Conservation (phyloP, 305 asterid genomes). For the Fraxinus albicans region DNA sequence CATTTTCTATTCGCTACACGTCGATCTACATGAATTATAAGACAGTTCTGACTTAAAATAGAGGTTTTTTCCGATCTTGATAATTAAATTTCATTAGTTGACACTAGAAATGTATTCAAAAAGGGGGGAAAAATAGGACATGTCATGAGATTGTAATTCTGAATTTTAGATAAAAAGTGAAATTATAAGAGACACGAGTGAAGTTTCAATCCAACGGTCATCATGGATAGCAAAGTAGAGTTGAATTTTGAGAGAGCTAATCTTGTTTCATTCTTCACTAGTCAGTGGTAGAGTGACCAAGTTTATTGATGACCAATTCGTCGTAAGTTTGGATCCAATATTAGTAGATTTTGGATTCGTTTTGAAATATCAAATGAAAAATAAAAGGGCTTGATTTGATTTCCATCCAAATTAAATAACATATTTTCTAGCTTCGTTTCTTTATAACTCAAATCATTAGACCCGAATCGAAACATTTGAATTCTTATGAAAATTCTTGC, state of each 20-base stretch:
- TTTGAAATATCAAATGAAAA: background rate
- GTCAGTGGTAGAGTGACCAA: too few species aligned
- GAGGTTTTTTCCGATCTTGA: background rate
- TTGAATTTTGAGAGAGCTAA: too few species aligned
- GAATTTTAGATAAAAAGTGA: background rate
- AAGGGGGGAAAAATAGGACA: background rate
- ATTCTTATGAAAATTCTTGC: background rate
- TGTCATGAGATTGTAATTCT: background rate
- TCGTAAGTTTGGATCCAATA: background rate
- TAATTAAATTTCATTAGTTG: background rate
- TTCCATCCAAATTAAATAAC: background rate
- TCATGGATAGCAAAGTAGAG: too few species aligned
- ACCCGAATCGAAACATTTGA: background rate
- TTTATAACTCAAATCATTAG: background rate
- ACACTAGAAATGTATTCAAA: background rate
- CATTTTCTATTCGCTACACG: background rate
- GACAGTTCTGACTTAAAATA: background rate
- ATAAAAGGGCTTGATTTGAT: too few species aligned
- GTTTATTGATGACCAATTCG: background rate
- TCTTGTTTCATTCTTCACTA: too few species aligned
- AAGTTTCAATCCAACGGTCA: background rate
- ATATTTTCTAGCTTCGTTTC: background rate
- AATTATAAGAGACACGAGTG: background rate
- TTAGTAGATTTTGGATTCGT: background rate
- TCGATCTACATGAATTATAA: background rate